Conservation (phyloP, 768 basidiomycete genomes). For the Naematelia aurantialba region DNA sequence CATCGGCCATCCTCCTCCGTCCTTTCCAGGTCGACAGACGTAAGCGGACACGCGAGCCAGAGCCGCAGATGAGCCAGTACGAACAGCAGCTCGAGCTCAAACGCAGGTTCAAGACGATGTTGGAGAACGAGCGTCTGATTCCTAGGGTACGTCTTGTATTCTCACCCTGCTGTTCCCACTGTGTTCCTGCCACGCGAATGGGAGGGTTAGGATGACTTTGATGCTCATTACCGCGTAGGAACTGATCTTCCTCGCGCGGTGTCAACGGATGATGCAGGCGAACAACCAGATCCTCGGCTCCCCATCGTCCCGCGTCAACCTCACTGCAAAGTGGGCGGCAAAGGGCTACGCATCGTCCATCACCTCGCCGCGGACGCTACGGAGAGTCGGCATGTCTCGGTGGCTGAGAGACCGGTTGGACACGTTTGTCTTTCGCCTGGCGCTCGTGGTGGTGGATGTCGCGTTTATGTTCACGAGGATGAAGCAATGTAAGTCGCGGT, state of each 20-base stretch:
- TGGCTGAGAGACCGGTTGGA: conserved; percentile 50
- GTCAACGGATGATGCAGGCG: conserved; percentile 52
- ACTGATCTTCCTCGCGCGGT: conserved; percentile 48
- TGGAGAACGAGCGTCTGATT: conserved; percentile 51
- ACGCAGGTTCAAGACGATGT: conserved; percentile 48
- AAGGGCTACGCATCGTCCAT: conserved; percentile 58
- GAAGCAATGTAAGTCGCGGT: conserved; percentile 50
- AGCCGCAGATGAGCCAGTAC: conserved; percentile 42
- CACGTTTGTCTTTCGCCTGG: conserved; percentile 61
- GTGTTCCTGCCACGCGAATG: no score
- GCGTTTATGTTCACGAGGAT: conserved; percentile 65
- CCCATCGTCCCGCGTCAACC: conserved; percentile 84
- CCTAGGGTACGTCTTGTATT: conserved; percentile 53
- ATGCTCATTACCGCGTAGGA: conserved; percentile 25
- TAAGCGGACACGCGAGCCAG: conserved; percentile 14
- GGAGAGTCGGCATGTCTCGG: conserved; percentile 37
- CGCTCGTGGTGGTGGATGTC: conserved; percentile 68
- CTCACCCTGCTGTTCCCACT: neutral
- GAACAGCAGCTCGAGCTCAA: conserved; percentile 52
- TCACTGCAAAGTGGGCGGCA: conserved; percentile 62
- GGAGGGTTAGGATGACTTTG: no score
- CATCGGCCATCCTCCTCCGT: conserved; percentile 51
- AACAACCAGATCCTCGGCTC: conserved; percentile 70
- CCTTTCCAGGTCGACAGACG: conserved; percentile 46
- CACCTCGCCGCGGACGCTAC: conserved; percentile 49